Evolutionary conservation across 2,329 filamentous ascomycete species (phyloP).

Genomic region (Beauveria asiatica): DNA sequence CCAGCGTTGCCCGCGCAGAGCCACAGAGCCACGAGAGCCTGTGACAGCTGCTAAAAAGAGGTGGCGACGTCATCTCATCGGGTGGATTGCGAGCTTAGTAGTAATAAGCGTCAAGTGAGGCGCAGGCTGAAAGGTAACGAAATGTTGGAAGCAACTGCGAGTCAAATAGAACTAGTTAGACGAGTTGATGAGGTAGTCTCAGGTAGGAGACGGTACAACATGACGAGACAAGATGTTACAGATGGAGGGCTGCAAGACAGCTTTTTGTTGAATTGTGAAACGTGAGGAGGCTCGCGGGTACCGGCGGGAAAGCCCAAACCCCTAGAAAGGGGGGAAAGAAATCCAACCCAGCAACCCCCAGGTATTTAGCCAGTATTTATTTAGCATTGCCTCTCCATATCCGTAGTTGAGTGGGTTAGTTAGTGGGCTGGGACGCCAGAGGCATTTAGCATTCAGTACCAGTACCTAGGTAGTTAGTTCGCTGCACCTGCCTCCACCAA

Average conservation of each 20-base stretch:
- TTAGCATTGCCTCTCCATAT: no score
- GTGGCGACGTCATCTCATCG: conserved; percentile 8
- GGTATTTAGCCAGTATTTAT: no score
- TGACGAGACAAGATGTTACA: neutral
- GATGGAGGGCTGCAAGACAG: neutral
- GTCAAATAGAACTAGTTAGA: neutral
- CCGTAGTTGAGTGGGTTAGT: neutral
- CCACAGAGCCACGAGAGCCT: neutral
- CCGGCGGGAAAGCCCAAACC: neutral
- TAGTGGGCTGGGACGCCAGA: neutral
- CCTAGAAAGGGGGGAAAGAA: neutral
- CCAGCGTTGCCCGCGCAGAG: no score
- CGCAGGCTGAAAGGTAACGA: neutral
- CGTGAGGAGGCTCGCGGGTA: neutral
- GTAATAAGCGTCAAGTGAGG: neutral
- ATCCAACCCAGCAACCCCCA: no score
- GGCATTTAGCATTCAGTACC: neutral
- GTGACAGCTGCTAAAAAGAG: neutral
- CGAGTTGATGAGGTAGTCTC: no score
- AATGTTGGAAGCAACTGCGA: neutral
- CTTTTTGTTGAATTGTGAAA: conserved; percentile 1
- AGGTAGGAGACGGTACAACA: neutral
- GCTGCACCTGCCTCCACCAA: neutral
- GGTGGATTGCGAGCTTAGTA: neutral
- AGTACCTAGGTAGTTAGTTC: no score